Evolutionary conservation across 495 filamentous ascomycete species (phyloP).

Genomic region (Xylaria palmicola): DNA sequence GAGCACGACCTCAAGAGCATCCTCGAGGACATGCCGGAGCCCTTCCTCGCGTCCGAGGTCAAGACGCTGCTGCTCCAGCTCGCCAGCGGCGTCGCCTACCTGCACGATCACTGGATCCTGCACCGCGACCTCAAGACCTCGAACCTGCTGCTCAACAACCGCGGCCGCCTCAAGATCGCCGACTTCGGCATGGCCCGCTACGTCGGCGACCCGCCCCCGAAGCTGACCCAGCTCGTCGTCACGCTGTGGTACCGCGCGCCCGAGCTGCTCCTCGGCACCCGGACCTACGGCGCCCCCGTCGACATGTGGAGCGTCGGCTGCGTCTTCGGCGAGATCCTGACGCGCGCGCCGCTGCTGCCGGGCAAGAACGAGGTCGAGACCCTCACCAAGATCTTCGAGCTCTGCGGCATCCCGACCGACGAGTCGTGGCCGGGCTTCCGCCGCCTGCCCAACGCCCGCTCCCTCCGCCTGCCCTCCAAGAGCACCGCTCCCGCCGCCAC

Average conservation of each 20-base stretch:
- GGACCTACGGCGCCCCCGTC: constrained; percentile 71
- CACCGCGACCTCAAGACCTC: constrained; percentile 97
- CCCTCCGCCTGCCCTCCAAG: constrained; percentile 68
- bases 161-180: constrained; percentile 90
- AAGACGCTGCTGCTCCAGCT: constrained; percentile 89
- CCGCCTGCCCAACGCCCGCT: constrained; percentile 83
- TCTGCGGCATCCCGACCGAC: constrained; percentile 87
- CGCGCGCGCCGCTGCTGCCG: constrained; percentile 79
- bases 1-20: constrained; percentile 97
- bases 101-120: constrained; percentile 89
- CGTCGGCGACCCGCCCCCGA: constrained; percentile 75
- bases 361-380: constrained; percentile 96
- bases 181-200: constrained; percentile 98
- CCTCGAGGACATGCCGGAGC: constrained; percentile 89
- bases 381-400: constrained; percentile 70
- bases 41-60: constrained; percentile 88
- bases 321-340: constrained; percentile 90
- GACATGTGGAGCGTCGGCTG: constrained; percentile 97
- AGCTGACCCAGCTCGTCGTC: constrained; percentile 90
- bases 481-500: constrained; percentile 38
- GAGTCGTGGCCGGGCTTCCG: constrained; percentile 85
- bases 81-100: constrained; percentile 74
- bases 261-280: constrained; percentile 82
- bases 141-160: constrained; percentile 93
- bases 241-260: constrained; percentile 97